Evolutionary conservation across 1,284 basidiomycete species (phyloP), one percentile per base, ranked within the genome.

Genomic region (Fistulina hepatica): DNA sequence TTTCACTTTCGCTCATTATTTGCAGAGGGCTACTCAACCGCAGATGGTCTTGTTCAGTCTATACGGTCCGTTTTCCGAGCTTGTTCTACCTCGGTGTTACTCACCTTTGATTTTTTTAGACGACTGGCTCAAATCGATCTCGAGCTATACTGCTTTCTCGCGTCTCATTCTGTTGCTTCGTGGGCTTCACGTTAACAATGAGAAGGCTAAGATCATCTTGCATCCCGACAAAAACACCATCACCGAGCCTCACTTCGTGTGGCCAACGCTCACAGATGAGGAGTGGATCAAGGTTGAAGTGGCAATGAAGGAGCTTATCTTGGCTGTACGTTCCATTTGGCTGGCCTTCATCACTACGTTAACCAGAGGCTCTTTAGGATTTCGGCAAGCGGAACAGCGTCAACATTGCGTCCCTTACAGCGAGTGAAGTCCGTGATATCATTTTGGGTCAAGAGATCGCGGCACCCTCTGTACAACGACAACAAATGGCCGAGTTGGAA

Each of bases 211-310:
- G 67, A 81, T 93, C 46, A 85, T 93, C 45, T 65, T 94, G 24
- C 85, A 90, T 47, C 90, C 90, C 0, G 88, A 93, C 64, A 90
- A 91, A 64, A 84, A 81, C 45, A 97, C 93, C 5, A 81, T 97
- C 50, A 98, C 95, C 3, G 91, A 97, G 61, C 88, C 93, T 35
- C 94, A 98, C 63, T 92, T 97, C 59, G 91, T 98, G 25, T 99
- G 94, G 94, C 95, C 95, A 6, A 85, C 91, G 2, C 68, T 99
- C 36, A 69, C 69, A 17, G 94, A 98, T 53, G 92, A 97, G 48
- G 93, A 97, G 51, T 99, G 95, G 95, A 97, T 98, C 65, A 94
- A 95, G 64, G 95, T 97, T 31, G 95, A 99, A 65, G 88, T 97
- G 32, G 93, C 94, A 2, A 81, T 98, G 66, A 93, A 89, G 58